Evolutionary conservation across 257 asterid genomes (phyloP).

Genomic region (Ajuga chamaepitys): DNA sequence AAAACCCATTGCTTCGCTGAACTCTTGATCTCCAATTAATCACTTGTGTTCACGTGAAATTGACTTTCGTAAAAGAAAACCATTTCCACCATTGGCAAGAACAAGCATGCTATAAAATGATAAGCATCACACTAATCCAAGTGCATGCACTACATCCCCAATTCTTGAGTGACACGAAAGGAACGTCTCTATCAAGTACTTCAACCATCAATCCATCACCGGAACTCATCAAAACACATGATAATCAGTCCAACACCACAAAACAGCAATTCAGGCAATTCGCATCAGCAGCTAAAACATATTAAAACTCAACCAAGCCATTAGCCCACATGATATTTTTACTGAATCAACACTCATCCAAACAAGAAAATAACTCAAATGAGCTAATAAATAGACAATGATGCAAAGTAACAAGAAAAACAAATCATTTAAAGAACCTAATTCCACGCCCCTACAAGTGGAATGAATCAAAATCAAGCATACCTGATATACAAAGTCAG

Average conservation of each 20-base stretch:
- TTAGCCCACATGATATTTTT: background rate
- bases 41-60: background rate
- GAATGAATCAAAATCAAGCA: constrained; percentile 17
- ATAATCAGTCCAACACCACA: background rate
- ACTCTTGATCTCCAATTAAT: constrained; percentile 5
- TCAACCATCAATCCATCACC: constrained; percentile 1
- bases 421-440: background rate
- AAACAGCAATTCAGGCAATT: background rate
- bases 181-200: background rate
- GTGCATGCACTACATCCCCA: background rate
- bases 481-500: constrained; percentile 26
- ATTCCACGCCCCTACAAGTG: constrained; percentile 10
- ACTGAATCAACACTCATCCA: constrained; percentile 7
- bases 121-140: background rate
- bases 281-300: background rate
- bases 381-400: constrained; percentile 10
- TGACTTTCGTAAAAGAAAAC: background rate
- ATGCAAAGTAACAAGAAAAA: background rate
- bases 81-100: background rate
- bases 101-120: background rate
- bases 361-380: background rate
- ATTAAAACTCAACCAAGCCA: constrained; percentile 9
- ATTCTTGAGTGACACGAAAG: background rate
- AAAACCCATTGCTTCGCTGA: background rate
- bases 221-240: background rate